phyloP scores from a whole-genome alignment of 2,329 filamentous ascomycete genomes.

The Hirsutella minnesotensis region DNA sequence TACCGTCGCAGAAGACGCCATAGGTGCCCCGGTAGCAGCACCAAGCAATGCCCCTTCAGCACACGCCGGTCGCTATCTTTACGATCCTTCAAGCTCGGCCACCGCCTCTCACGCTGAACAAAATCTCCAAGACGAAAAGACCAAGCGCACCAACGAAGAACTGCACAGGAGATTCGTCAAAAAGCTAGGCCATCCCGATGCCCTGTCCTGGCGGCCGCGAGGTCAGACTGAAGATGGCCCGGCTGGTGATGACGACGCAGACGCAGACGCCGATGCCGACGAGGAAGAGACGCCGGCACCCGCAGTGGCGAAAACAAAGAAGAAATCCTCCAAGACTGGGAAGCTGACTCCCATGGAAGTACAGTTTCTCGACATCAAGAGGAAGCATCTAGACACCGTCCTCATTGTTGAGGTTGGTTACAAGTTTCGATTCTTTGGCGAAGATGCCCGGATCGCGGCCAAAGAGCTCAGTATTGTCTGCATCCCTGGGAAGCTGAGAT shows the following conservation, averaged over 20 bases:
- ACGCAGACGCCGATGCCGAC: conserved; percentile 40
- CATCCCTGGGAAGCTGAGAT: conserved; percentile 89
- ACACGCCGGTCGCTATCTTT: conserved; percentile 41
- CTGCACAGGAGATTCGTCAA: conserved; percentile 79
- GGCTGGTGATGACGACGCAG: conserved; percentile 42
- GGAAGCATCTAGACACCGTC: conserved; percentile 77
- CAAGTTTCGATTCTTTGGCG: conserved; percentile 94
- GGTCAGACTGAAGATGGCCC: conserved; percentile 38
- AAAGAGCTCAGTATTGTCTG: conserved; percentile 92
- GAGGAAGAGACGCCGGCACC: conserved; percentile 36
- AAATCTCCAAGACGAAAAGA: conserved; percentile 38
- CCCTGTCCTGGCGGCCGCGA: conserved; percentile 55
- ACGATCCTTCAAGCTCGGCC: conserved; percentile 31
- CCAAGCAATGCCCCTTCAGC: conserved; percentile 13
- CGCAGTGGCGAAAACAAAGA: conserved; percentile 32
- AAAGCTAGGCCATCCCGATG: conserved; percentile 80
- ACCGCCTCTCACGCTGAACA: conserved; percentile 20
- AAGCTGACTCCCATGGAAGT: conserved; percentile 93
- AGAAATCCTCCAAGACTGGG: conserved; percentile 56
- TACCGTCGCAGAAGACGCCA: conserved; percentile 11
- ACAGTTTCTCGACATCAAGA: conserved; percentile 89
- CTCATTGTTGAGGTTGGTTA: conserved; percentile 94
- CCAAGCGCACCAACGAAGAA: conserved; percentile 48
- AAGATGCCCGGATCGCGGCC: conserved; percentile 80
- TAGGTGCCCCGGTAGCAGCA: not conserved